phyloP scores from a whole-genome alignment of 805 yeast genomes.

The Aciculoconidium aculeatum region DNA sequence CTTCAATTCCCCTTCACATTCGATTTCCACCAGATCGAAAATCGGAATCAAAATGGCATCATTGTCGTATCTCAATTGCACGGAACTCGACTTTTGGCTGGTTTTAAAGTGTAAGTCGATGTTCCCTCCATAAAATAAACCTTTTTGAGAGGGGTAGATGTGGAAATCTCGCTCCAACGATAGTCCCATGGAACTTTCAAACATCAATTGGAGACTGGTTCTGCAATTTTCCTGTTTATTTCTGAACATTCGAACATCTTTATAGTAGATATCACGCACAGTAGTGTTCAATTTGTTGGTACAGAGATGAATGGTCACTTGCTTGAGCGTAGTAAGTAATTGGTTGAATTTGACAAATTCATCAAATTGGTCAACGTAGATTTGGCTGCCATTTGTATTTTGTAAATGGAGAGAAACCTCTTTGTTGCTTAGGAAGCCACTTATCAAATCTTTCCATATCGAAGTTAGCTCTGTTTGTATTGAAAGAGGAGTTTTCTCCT shows the following conservation, averaged over 20 bases:
- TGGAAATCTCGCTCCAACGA: constrained; percentile 31
- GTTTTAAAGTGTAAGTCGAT: neutral
- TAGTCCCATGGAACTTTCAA: constrained; percentile 30
- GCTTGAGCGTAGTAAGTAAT: constrained; percentile 5
- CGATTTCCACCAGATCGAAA: constrained; percentile 5
- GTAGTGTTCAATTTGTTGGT: constrained; percentile 23
- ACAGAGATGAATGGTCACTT: constrained; percentile 1
- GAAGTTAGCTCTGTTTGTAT: too few relatives aligned
- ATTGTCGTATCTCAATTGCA: constrained; percentile 3
- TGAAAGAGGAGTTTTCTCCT: too few relatives aligned
- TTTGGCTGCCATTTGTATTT: constrained; percentile 1
- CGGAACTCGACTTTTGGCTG: neutral
- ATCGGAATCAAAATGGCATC: constrained; percentile 25
- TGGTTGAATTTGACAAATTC: constrained; percentile 3
- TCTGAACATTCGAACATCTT: constrained; percentile 46
- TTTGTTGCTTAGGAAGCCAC: neutral
- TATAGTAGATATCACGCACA: constrained; percentile 54
- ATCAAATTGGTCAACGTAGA: constrained; percentile 4
- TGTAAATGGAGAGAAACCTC: constrained; percentile 1
- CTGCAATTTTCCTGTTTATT: constrained; percentile 38
- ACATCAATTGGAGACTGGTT: constrained; percentile 30
- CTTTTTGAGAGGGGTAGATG: constrained; percentile 52
- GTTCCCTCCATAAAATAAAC: constrained; percentile 41
- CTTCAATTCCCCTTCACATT: neutral
- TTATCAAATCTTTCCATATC: constrained; percentile 3